Conservation (phyloP, 306 rosid species). For the Prunus padus region DNA sequence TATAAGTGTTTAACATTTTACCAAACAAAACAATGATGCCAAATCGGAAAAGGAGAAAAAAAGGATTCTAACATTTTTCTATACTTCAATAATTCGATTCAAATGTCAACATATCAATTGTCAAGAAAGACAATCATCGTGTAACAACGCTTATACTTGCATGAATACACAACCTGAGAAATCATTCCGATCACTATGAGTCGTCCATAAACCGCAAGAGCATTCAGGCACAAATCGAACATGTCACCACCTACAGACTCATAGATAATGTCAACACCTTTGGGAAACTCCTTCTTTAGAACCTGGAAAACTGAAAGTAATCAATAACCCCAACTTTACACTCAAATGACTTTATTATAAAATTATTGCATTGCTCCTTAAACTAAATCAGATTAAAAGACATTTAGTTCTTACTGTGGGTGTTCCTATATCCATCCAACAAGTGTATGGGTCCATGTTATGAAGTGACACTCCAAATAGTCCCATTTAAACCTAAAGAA, state of each 20-base stretch:
- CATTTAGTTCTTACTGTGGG: background rate
- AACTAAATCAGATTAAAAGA: background rate
- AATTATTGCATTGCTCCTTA: background rate
- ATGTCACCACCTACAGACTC: constrained; percentile 98
- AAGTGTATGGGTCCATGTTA: too few species aligned
- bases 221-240: constrained; percentile 80
- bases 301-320: constrained; percentile 48
- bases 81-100: background rate
- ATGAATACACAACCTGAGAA: constrained; percentile 68
- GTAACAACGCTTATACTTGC: background rate
- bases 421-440: background rate
- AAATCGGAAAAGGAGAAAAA: too few species aligned
- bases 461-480: too few species aligned
- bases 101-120: background rate
- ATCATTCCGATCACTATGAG: constrained; percentile 95
- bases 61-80: background rate
- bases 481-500: too few species aligned
- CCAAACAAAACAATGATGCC: too few species aligned
- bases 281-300: constrained; percentile 66
- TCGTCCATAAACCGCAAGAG: constrained; percentile 77
- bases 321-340: background rate
- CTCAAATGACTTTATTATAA: constrained; percentile 2
- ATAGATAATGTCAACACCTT: constrained; percentile 83
- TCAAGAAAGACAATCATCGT: constrained; percentile 10
- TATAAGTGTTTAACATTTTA: too few species aligned